These are phyloP conservation scores for Nicotiana tabacum DNA, from an alignment of 257 asterid genomes.

Conservation along the genomic window DNA sequence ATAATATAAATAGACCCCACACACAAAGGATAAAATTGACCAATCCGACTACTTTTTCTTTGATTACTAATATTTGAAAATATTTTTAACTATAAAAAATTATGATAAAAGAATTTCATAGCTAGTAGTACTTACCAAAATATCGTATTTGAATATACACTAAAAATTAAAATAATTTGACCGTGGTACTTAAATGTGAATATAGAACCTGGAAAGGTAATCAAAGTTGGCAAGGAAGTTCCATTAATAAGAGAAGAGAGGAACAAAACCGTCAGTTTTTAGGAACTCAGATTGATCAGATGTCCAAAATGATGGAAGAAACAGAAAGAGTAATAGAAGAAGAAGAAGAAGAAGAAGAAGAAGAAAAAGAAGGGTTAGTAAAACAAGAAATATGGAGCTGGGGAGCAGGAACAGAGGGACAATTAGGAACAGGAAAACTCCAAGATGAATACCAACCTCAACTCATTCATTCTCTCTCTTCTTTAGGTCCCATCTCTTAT, in stretches of 20 bases:
- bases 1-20: too few species aligned
- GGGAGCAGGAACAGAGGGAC: slow-evolving; percentile 98
- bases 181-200: too few species aligned
- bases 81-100: too few species aligned
- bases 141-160: too few species aligned
- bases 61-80: too few species aligned
- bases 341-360: slow-evolving; percentile 11
- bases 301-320: slow-evolving; percentile 14
- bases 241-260: background rate
- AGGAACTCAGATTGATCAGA: background rate
- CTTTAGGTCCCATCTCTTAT: slow-evolving; percentile 40
- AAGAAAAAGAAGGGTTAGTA: slow-evolving; percentile 4
- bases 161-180: too few species aligned
- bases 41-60: too few species aligned
- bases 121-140: too few species aligned
- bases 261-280: background rate
- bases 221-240: background rate
- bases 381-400: slow-evolving; percentile 72
- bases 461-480: slow-evolving; percentile 47
- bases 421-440: slow-evolving; percentile 57
- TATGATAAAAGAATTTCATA: too few species aligned
- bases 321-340: background rate
- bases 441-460: slow-evolving; percentile 68
- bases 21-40: too few species aligned
- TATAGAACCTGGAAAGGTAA: background rate